phyloP scores from a whole-genome alignment of 192 early-diverging fungal species.

The Coemansia reversa region DNA sequence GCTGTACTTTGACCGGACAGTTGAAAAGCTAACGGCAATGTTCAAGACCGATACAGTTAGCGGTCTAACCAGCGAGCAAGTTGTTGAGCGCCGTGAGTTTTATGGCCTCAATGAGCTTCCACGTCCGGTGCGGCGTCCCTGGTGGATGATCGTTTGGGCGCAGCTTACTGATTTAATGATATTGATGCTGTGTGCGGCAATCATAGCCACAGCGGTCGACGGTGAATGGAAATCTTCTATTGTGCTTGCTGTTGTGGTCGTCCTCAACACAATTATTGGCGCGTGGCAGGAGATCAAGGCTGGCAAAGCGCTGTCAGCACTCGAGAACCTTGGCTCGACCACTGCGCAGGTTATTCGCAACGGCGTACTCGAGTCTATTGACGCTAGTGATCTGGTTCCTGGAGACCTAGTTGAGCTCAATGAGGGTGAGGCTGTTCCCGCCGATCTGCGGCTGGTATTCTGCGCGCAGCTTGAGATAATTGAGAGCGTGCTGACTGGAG shows the following conservation, averaged over 20 bases:
- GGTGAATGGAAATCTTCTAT: conserved; percentile 79
- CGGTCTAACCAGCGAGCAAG: conserved; percentile 63
- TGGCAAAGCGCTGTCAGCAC: conserved; percentile 86
- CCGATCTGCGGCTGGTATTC: conserved; percentile 76
- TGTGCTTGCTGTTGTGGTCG: conserved; percentile 79
- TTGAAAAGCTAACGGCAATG: conserved; percentile 84
- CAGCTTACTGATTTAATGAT: conserved; percentile 97
- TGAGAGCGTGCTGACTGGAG: conserved; percentile 72
- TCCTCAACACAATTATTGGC: conserved; percentile 89
- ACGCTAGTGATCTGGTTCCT: conserved; percentile 76
- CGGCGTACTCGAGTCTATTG: conserved; percentile 71
- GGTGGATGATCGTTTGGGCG: conserved; percentile 75
- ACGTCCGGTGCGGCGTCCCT: conserved; percentile 69
- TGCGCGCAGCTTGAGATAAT: conserved; percentile 64
- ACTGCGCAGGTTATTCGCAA: conserved; percentile 76
- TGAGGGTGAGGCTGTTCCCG: conserved; percentile 86
- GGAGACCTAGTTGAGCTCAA: conserved; percentile 85
- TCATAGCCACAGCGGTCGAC: conserved; percentile 78
- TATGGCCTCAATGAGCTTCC: conserved; percentile 89
- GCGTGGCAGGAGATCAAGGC: conserved; percentile 96
- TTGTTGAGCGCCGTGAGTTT: conserved; percentile 65
- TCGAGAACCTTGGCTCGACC: conserved; percentile 80
- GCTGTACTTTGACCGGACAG: conserved; percentile 92
- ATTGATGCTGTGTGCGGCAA: conserved; percentile 77
- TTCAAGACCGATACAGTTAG: conserved; percentile 63